phyloP scores from a whole-genome alignment of 1,139 yeast species.

The Yamadazyma triangularis region DNA sequence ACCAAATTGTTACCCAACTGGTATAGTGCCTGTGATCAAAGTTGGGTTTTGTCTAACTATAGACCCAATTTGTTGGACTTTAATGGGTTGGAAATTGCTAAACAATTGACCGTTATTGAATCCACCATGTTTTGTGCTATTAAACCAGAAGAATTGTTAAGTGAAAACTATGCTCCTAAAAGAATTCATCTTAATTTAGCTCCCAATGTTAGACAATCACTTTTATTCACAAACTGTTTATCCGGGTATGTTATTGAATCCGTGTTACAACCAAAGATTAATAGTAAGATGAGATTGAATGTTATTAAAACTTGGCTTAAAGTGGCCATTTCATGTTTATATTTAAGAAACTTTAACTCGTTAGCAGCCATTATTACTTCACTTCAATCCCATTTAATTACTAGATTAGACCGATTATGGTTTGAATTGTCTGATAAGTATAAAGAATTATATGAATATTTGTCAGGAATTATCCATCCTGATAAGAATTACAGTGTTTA shows the following conservation, averaged over 20 bases:
- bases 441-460: constrained; percentile 56
- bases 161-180: constrained; percentile 66
- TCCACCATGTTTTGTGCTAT: constrained; percentile 64
- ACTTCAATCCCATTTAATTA: constrained; percentile 74
- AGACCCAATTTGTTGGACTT: constrained; percentile 59
- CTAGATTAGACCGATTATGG: constrained; percentile 70
- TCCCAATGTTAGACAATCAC: constrained; percentile 67
- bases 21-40: constrained; percentile 39
- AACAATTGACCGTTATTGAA: constrained; percentile 79
- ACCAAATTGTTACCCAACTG: constrained; percentile 29
- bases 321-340: constrained; percentile 75
- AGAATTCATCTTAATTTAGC: constrained; percentile 60
- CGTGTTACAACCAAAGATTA: constrained; percentile 52
- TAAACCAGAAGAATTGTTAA: constrained; percentile 67
- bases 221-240: constrained; percentile 72
- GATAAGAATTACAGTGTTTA: constrained; percentile 78
- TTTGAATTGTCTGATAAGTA: constrained; percentile 60
- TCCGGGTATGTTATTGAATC: constrained; percentile 83
- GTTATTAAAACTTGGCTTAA: constrained; percentile 78
- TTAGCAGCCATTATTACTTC: constrained; percentile 83
- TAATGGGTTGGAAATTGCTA: constrained; percentile 79
- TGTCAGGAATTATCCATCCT: constrained; percentile 74
- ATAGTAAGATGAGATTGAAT: constrained; percentile 49
- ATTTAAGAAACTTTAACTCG: constrained; percentile 78
- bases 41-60: constrained; percentile 44